These are phyloP conservation scores for Beauveria rudraprayagi DNA, from an alignment of 2,329 filamentous ascomycete genomes.

Conservation along the genomic window DNA sequence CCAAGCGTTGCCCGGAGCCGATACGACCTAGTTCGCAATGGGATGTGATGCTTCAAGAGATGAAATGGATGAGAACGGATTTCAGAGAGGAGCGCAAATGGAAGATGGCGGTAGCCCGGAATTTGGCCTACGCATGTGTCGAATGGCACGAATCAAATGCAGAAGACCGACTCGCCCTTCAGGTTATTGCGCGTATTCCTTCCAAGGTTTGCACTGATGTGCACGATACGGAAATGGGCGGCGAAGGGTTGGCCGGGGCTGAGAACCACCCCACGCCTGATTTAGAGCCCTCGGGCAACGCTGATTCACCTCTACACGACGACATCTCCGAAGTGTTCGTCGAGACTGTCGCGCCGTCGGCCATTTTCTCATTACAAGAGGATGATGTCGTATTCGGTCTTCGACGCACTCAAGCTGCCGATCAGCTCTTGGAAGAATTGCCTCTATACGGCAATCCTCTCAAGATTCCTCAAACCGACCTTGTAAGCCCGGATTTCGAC, in stretches of 20 bases:
- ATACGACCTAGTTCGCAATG: conserved; percentile 68
- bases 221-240: conserved; percentile 27
- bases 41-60: conserved; percentile 81
- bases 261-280: conserved; percentile 56
- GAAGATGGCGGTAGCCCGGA: conserved; percentile 76
- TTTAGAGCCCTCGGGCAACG: conserved; percentile 55
- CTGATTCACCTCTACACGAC: conserved; percentile 44
- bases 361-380: conserved; percentile 73
- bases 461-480: conserved; percentile 48
- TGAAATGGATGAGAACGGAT: conserved; percentile 97
- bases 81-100: conserved; percentile 91
- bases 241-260: conserved; percentile 23
- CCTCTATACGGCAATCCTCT: conserved; percentile 67
- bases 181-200: conserved; percentile 52
- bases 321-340: conserved; percentile 32
- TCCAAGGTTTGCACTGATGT: conserved; percentile 24
- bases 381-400: conserved; percentile 77
- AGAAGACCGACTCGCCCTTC: conserved; percentile 58
- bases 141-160: conserved; percentile 64
- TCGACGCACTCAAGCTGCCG: conserved; percentile 63
- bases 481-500: conserved; percentile 49
- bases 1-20: conserved; percentile 77
- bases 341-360: conserved; percentile 58
- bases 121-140: conserved; percentile 73
- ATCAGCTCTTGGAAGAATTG: conserved; percentile 71